Base-by-base conservation (phyloP, 1,284 basidiomycete species). In the Austroboletus niveus region DNA sequence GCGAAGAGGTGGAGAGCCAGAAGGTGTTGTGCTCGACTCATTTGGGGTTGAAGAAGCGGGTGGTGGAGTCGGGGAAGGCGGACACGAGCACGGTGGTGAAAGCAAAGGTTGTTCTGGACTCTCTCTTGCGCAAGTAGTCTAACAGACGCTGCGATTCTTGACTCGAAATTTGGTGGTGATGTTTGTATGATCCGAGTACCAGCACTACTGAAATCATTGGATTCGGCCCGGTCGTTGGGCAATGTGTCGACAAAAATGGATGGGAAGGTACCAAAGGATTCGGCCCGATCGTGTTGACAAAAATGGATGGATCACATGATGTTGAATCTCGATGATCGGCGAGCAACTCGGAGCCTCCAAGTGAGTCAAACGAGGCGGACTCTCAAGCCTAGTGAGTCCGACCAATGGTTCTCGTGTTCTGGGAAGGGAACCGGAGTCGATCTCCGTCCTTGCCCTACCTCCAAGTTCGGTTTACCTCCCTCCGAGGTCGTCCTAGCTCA, bases 381-480 rank as follows among this genome's bases (percentile, higher is more conserved):
- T n/a, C n/a, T n/a, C n/a, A n/a, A n/a, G n/a, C n/a, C n/a, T n/a
- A n/a, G n/a, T n/a, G n/a, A n/a, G n/a, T n/a, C n/a, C n/a, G n/a
- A n/a, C n/a, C n/a, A 17, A 17, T 17, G 17, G 17, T 17, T 17
- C 17, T 1, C 17, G 17, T 17, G 17, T 17, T 17, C 17, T 17
- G 17, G 17, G 17, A 17, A 17, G 17, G 1, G 17, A 17, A 17
- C 17, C 17, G 17, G 17, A 17, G 17, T 17, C 17, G 17, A 17
- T 17, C 17, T 17, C 17, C 17, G 17, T 17, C 17, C 17, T 17
- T 1, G 17, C 17, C 17, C 17, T 17, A 17, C 17, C 51, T 69
- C 96, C 52, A 88, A 88, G 84, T 79, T 78, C 62, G 89, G 89
- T 58, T 78, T 90, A 39, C 69, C 83, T 35, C 79, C 90, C 53